These are phyloP conservation scores for Salvia splendens DNA, from an alignment of 257 asterid species.

Conservation along the genomic window DNA sequence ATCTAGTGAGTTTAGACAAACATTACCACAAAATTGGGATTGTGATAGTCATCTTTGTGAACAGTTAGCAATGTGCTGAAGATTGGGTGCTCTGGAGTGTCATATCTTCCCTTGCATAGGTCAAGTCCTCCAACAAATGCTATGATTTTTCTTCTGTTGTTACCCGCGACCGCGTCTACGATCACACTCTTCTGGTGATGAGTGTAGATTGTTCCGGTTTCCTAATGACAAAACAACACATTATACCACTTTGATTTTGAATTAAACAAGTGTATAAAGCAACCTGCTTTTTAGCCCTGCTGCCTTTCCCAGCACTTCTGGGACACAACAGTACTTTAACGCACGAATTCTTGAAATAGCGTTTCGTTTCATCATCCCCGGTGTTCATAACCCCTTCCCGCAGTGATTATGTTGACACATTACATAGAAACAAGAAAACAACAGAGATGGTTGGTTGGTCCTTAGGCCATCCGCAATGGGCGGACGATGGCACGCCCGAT, in stretches of 20 bases:
- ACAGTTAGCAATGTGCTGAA: slow-evolving; percentile 62
- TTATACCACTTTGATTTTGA: not conserved
- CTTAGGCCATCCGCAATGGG: no score
- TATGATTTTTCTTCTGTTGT: slow-evolving; percentile 56
- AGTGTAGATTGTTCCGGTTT: slow-evolving; percentile 88
- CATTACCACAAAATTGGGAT: slow-evolving; percentile 80
- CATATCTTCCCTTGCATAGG: slow-evolving; percentile 88
- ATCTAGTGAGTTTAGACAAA: not conserved
- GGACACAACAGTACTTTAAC: slow-evolving; percentile 88
- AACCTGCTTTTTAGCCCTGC: slow-evolving; percentile 75
- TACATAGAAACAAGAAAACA: no score
- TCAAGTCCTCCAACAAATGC: slow-evolving; percentile 96
- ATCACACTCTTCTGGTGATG: slow-evolving; percentile 94
- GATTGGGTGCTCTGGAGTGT: slow-evolving; percentile 71
- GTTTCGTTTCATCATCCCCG: slow-evolving; percentile 86
- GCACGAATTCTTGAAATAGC: slow-evolving; percentile 85
- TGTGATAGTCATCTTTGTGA: slow-evolving; percentile 85
- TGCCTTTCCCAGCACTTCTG: slow-evolving; percentile 82
- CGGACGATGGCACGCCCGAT: no score
- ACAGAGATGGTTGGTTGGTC: not conserved
- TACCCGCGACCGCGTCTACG: slow-evolving; percentile 67
- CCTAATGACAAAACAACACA: slow-evolving; percentile 48
- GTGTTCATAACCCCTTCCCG: slow-evolving; percentile 96
- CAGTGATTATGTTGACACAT: slow-evolving; percentile 23
- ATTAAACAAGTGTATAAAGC: not conserved